Evolutionary conservation across 257 asterid species (phyloP).

Genomic region (Forsythia suspensa): DNA sequence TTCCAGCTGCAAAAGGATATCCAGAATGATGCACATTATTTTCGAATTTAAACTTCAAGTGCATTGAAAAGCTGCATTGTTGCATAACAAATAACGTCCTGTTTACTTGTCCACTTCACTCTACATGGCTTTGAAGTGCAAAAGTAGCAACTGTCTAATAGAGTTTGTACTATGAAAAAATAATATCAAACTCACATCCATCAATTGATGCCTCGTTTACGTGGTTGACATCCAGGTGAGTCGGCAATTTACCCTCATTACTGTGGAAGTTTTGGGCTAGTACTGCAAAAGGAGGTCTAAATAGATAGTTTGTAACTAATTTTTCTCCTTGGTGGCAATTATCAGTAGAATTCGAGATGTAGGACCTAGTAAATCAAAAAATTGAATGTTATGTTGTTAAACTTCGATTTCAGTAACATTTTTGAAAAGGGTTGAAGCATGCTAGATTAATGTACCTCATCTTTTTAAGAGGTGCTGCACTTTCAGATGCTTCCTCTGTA

Average conservation of each 20-base stretch:
- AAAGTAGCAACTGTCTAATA: neutral
- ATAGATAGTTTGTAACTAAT: conserved; percentile 40
- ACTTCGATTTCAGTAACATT: neutral
- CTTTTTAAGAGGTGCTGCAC: conserved; percentile 59
- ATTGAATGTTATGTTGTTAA: conserved; percentile 15
- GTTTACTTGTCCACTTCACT: conserved; percentile 5
- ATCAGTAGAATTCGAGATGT: conserved; percentile 35
- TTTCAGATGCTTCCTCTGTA: conserved; percentile 50
- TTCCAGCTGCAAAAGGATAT: conserved; percentile 44
- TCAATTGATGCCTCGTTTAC: conserved; percentile 33
- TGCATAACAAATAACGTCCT: neutral
- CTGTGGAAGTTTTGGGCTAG: conserved; percentile 53
- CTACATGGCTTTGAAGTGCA: conserved; percentile 21
- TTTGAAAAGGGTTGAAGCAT: conserved; percentile 12
- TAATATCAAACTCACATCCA: conserved; percentile 37
- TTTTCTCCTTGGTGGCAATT: conserved; percentile 40
- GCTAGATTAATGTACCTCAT: conserved; percentile 51
- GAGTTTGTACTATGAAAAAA: neutral
- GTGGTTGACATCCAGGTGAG: conserved; percentile 35
- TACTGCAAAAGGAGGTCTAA: conserved; percentile 70
- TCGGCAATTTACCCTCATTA: conserved; percentile 34
- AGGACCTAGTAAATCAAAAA: conserved; percentile 44
- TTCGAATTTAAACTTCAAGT: conserved; percentile 5
- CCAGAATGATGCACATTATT: conserved; percentile 9
- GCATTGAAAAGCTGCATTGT: neutral